Conservation (phyloP, 2,329 filamentous ascomycete species). For the Calonectria multiphialidica region DNA sequence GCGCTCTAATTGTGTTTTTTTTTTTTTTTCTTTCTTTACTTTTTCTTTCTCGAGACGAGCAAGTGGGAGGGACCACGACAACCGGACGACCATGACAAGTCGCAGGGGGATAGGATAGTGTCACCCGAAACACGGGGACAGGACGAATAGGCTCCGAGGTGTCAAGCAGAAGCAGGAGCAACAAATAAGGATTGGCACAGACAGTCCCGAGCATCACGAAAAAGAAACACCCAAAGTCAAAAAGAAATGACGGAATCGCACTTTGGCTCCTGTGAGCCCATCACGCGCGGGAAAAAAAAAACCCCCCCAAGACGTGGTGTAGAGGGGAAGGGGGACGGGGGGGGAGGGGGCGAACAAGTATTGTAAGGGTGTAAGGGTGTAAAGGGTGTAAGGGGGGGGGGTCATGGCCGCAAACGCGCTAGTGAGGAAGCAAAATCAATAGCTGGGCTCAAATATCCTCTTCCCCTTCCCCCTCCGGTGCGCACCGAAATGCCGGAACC, state of each 20-base stretch:
- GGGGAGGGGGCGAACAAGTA: background rate
- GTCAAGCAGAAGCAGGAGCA: background rate
- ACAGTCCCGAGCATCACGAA: background rate
- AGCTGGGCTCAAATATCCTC: background rate
- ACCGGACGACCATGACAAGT: no score
- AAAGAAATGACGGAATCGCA: background rate
- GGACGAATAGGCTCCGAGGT: background rate
- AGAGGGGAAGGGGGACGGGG: background rate
- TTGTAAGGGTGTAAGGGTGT: no score
- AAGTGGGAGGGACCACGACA: no score
- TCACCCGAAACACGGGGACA: background rate
- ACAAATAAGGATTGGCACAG: background rate
- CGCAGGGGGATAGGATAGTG: no score
- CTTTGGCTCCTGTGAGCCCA: background rate
- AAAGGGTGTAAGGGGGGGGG: no score
- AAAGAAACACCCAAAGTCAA: background rate
- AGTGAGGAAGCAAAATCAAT: background rate
- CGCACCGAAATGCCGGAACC: background rate
- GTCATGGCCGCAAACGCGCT: background rate
- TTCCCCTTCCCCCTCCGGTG: background rate
- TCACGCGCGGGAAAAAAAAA: background rate
- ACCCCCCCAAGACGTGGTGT: background rate
- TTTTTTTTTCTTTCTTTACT: no score
- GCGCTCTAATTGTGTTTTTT: no score
- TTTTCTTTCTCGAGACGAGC: background rate